Evolutionary conservation across 2,329 filamentous ascomycete species (phyloP), one percentile per base, ranked within the genome.

Genomic region (Microdochium trichocladiopsis): DNA sequence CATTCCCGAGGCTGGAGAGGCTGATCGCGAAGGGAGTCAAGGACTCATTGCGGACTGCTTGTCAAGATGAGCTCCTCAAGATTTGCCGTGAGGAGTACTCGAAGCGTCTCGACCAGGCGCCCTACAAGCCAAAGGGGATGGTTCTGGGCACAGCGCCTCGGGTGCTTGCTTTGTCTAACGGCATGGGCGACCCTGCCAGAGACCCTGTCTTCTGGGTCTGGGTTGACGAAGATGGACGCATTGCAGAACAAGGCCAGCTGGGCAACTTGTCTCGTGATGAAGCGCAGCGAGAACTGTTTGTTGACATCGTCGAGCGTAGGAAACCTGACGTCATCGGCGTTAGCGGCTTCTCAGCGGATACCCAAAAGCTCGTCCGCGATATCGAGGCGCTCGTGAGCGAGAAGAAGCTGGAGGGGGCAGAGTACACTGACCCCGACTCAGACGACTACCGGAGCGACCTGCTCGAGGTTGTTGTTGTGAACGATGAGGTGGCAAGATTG

Each of bases 401-500:
- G 56, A 86, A 90, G 65, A 81, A 87, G 50, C 76, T 99, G 10
- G 85, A 84, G 60, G 88, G 90, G 3, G 83, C 88, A 14, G 83
- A 90, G n/a, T 96, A 88, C 62, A 85, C 91, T 50, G 89, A 96
- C 57, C 73, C 77, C 2, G 88, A 93, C n/a, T 83, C 82, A 25
- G 83, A 83, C 52, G 86, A 91, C 55, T 87, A 88, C 57, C 80
- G 85, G 53, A 88, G 78, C 53, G 91, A 96, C 63, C 82, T 83
- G 11, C 76, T 99, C 25, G 93, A 97, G 54, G 87, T 97, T 10
- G 78, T 97, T 25, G 83, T 96, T 51, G 88, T 96, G 56, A 96
- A 97, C 61, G 94, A 99, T 61, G 94, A 99, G 71, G 91, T 96
- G 49, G 94, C 94, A n/a, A 84, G 94, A 47, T 80, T 97, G 3